These are phyloP conservation scores for Solanum hybrid DNA, from an alignment of 305 asterid genomes.

Conservation along the genomic window DNA sequence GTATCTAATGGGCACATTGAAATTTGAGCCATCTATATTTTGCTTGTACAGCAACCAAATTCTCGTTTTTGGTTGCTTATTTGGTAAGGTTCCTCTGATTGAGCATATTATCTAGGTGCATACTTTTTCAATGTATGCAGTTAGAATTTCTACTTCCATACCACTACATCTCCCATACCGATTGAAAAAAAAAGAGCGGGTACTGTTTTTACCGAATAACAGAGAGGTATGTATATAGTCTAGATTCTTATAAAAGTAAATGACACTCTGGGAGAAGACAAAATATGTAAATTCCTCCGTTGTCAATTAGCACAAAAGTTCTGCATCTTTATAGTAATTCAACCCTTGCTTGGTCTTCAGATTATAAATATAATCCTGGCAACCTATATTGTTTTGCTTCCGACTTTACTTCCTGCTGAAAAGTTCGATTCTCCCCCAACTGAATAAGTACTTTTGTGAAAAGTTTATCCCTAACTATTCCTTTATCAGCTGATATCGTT, in stretches of 20 bases:
- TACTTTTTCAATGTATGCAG: not conserved
- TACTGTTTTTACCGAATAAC: no score
- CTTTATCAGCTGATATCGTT: not conserved
- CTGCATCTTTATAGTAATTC: not conserved
- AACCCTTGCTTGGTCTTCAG: not conserved
- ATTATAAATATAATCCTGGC: not conserved
- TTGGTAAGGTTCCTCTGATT: not conserved
- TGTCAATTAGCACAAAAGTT: not conserved
- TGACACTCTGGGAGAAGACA: not conserved
- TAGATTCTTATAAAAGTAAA: not conserved
- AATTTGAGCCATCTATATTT: not conserved
- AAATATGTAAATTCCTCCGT: not conserved
- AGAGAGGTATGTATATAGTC: not conserved
- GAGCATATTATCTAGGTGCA: not conserved
- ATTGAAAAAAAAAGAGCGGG: not conserved
- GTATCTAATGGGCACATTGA: not conserved
- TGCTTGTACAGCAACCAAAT: not conserved
- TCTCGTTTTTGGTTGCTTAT: not conserved
- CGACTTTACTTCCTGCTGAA: not conserved
- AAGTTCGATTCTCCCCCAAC: not conserved
- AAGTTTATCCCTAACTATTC: not conserved
- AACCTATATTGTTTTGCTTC: not conserved
- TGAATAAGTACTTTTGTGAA: not conserved
- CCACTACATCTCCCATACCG: not conserved
- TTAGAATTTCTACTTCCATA: not conserved